Evolutionary conservation across 805 yeast genomes (phyloP).

Genomic region (Metschnikowia lochheadii): DNA sequence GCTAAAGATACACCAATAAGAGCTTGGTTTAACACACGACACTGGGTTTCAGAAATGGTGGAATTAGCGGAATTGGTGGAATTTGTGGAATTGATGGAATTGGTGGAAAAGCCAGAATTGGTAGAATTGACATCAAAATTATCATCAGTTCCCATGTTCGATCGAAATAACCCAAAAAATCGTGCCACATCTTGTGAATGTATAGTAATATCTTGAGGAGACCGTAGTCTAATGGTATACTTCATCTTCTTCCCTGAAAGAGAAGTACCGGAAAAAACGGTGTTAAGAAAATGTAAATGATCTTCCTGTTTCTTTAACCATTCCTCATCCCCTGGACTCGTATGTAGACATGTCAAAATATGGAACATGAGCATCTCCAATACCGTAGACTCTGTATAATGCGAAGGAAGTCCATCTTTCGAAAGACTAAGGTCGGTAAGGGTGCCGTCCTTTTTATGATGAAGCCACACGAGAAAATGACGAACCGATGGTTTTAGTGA

Average conservation of each 20-base stretch:
- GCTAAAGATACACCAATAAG: slow-evolving; percentile 5
- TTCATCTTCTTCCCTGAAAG: not conserved
- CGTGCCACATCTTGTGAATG: not conserved
- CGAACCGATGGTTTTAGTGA: not conserved
- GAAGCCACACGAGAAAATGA: slow-evolving; percentile 18
- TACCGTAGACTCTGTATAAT: slow-evolving; percentile 5
- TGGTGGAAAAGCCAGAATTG: not conserved
- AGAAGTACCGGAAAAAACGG: not conserved
- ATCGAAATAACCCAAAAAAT: too few relatives aligned
- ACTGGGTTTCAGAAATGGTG: not conserved
- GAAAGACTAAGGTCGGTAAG: slow-evolving; percentile 4
- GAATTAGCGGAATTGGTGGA: too few relatives aligned
- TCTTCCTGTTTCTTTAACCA: slow-evolving; percentile 11
- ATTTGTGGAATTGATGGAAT: too few relatives aligned
- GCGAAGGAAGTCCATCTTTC: slow-evolving; percentile 6
- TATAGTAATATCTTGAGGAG: not conserved
- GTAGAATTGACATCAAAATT: not conserved
- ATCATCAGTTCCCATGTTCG: too few relatives aligned
- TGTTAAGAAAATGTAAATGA: slow-evolving; percentile 6
- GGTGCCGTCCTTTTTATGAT: slow-evolving; percentile 6
- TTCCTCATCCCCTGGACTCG: slow-evolving; percentile 1
- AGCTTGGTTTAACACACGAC: not conserved
- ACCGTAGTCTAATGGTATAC: not conserved
- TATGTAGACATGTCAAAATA: slow-evolving; percentile 12
- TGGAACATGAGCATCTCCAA: slow-evolving; percentile 15